Evolutionary conservation across 2,329 filamentous ascomycete species (phyloP).

Genomic region (Trichoderma sp.): DNA sequence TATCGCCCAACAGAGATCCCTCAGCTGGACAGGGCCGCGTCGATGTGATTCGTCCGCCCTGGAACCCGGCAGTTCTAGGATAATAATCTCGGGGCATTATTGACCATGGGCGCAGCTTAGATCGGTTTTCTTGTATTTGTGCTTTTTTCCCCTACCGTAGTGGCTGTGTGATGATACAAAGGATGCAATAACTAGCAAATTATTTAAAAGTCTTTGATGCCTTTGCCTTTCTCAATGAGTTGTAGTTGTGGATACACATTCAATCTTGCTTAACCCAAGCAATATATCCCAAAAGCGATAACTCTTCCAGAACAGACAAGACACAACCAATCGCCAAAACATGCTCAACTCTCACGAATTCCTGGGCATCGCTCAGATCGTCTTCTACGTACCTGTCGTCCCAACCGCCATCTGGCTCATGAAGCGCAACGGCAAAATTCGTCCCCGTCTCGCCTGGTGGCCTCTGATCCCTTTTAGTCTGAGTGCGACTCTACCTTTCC

Average conservation of each 20-base stretch:
- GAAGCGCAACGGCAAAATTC: slow-evolving; percentile 28
- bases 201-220: not conserved
- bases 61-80: not conserved
- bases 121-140: not conserved
- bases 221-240: not conserved
- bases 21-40: not conserved
- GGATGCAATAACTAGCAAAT: not conserved
- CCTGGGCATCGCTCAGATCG: slow-evolving; percentile 27
- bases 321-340: not conserved
- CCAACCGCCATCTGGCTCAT: slow-evolving; percentile 26
- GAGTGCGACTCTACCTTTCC: slow-evolving; percentile 18
- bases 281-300: not conserved
- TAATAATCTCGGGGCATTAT: not conserved
- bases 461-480: slow-evolving; percentile 27
- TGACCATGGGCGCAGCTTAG: not conserved
- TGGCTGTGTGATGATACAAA: not conserved
- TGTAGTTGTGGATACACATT: not conserved
- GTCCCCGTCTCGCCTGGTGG: slow-evolving; percentile 30
- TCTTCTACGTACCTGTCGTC: slow-evolving; percentile 29
- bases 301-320: not conserved
- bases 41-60: not conserved
- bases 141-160: not conserved
- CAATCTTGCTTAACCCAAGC: too few relatives aligned
- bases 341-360: slow-evolving; percentile 26
- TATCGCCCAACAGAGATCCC: not conserved